A percentile compares a stretch with the other conserved stretches of the same genome.
phyloP scores from a whole-genome alignment of 306 rosid genomes.

The Vigna mungo region DNA sequence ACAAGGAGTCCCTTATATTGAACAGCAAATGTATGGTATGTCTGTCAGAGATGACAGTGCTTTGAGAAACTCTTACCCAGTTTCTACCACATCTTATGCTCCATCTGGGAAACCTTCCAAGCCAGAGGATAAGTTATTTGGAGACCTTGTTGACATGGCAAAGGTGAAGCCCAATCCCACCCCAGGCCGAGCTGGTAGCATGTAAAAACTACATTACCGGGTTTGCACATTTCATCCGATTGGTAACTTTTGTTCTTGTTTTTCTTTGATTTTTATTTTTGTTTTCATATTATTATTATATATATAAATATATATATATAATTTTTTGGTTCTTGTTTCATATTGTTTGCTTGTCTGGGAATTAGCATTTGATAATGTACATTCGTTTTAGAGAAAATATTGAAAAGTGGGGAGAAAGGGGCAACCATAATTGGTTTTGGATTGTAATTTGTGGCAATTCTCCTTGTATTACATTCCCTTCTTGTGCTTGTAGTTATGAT shows the following conservation, averaged over 20 bases:
- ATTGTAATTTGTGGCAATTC: slow-evolving; percentile 18
- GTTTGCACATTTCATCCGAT: slow-evolving; percentile 43
- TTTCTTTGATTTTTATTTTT: slow-evolving; percentile 11
- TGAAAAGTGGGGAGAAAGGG: slow-evolving; percentile 32
- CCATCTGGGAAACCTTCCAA: slow-evolving; percentile 78
- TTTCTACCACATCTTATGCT: slow-evolving; percentile 61
- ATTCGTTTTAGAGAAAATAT: slow-evolving; percentile 66
- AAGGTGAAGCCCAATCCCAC: slow-evolving; percentile 81
- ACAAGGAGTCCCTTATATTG: slow-evolving; percentile 68
- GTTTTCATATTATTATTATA: slow-evolving; percentile 10
- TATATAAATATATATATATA: slow-evolving; percentile 11
- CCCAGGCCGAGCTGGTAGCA: slow-evolving; percentile 70
- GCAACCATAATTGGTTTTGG: slow-evolving; percentile 43
- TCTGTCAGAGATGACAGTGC: slow-evolving; percentile 68
- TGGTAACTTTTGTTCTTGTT: slow-evolving; percentile 43
- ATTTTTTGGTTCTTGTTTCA: slow-evolving; percentile 37
- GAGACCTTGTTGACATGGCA: slow-evolving; percentile 93
- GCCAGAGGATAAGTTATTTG: slow-evolving; percentile 93
- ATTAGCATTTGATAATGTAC: slow-evolving; percentile 63
- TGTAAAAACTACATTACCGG: slow-evolving; percentile 53
- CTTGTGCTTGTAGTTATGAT: neutral
- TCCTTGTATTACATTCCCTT: neutral
- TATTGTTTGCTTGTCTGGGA: slow-evolving; percentile 61
- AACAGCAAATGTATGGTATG: slow-evolving; percentile 84
- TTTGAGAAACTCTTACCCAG: slow-evolving; percentile 68